Conservation (phyloP, 1,284 basidiomycete species). For the Heimioporus retisporus region DNA sequence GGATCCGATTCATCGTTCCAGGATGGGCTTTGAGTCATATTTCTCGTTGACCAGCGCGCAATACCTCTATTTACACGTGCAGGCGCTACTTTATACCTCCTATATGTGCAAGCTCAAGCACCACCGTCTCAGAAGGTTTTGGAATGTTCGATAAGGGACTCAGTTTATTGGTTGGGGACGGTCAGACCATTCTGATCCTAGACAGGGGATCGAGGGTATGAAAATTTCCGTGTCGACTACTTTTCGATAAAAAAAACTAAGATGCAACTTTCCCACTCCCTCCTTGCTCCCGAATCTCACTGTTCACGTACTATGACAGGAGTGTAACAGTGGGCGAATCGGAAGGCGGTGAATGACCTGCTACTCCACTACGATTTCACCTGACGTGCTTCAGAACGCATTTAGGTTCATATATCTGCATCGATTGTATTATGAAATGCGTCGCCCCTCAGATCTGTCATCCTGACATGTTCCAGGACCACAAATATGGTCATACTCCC, state of each 20-base stretch:
- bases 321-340: no score
- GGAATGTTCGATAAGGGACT: conserved; percentile 69
- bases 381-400: no score
- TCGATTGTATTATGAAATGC: no score
- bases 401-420: no score
- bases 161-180: conserved; percentile 81
- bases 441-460: no score
- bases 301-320: no score
- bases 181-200: conserved; percentile 73
- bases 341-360: no score
- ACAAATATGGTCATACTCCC: no score
- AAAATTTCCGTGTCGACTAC: conserved; percentile 62
- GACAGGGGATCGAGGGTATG: conserved; percentile 63
- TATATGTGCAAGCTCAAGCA: conserved; percentile 64
- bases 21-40: conserved; percentile 90
- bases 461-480: no score
- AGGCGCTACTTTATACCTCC: conserved; percentile 74
- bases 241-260: neutral
- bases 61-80: conserved; percentile 86
- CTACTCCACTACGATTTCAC: no score
- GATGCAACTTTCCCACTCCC: neutral
- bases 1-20: conserved; percentile 6
- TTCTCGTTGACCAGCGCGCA: conserved; percentile 85
- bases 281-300: no score
- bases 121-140: conserved; percentile 56